These are phyloP conservation scores for Boletales sp. DNA, from an alignment of 768 basidiomycete species.

Conservation along the genomic window DNA sequence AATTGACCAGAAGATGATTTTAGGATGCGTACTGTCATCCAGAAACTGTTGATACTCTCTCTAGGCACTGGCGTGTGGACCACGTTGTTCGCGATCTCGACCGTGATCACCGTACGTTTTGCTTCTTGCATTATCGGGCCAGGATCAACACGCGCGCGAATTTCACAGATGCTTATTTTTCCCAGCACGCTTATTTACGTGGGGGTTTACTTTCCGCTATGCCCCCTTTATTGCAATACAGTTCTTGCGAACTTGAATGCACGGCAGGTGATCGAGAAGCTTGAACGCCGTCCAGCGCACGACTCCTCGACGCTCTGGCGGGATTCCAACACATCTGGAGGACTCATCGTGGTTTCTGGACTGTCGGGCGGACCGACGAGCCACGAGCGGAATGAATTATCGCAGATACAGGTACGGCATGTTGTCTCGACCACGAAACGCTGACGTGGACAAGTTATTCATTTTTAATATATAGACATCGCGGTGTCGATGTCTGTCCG, in stretches of 20 bases:
- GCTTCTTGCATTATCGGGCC: neutral
- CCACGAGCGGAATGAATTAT: constrained; percentile 1
- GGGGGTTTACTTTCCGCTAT: constrained; percentile 26
- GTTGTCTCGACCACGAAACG: neutral
- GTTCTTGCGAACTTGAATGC: constrained; percentile 32
- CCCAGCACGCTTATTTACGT: constrained; percentile 16
- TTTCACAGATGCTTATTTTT: constrained; percentile 8
- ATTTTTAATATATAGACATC: neutral
- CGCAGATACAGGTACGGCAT: neutral
- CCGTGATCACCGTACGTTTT: constrained; percentile 12
- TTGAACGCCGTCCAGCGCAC: constrained; percentile 3
- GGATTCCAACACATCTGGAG: neutral
- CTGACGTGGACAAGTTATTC: neutral
- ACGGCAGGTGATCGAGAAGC: constrained; percentile 15
- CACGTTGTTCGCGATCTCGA: constrained; percentile 9
- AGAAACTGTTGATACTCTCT: constrained; percentile 13
- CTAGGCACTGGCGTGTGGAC: constrained; percentile 17
- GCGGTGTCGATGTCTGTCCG: constrained; percentile 1
- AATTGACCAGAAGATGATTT: neutral
- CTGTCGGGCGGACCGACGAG: neutral
- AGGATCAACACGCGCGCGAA: neutral
- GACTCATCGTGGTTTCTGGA: neutral
- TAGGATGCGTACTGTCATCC: constrained; percentile 18
- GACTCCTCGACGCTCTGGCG: constrained; percentile 6
- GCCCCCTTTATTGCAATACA: constrained; percentile 31